Evolutionary conservation across 2,329 filamentous ascomycete species (phyloP), one percentile per base, ranked within the genome.

Genomic region (Fusarium neocosmosporiellum): DNA sequence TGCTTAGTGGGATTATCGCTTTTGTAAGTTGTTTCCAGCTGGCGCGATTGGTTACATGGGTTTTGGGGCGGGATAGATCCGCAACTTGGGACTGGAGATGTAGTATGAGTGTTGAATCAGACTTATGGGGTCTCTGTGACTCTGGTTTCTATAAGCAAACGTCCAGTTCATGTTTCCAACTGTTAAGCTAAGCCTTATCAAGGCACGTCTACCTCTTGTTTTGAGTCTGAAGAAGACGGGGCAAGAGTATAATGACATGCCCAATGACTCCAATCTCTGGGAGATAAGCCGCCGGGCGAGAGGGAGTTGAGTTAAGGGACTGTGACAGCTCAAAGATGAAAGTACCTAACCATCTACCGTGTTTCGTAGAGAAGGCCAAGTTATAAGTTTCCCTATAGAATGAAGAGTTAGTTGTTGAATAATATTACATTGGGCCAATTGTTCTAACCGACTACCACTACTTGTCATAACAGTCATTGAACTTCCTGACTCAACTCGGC

Each of bases 61-160:
- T 48, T 50, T 50, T 46, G 22, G 43, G 46, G 36, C 27, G 59
- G 60, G 66, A 77, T 77, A 76, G 75, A 77, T 63, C 33, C 64
- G 53, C 62, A 46, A 46, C 46, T 11, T 29, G 24, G 46, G 46
- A 50, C 46, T 2, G 46, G 46, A 31, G 46, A 53, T 39, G 37
- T 62, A 33, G 59, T 43, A 60, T 33, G 53, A 39, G 34, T 46
- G 48, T 58, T 70, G 22, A 58, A 59, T 63, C 37, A 37, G 24
- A 53, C 34, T 50, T 54, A 50, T 63, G 24, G 46, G 24, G 41
- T 62, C 41, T 48, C 43, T 27, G 5, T 34, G 24, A n/a, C 46
- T 29, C 46, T 18, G 1, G 46, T n/a, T 50, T 50, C 46, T 29
- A 16, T 50, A 50, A 29, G 41, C 24, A 20, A 10, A 14, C 7